A percentile compares a stretch with the other conserved stretches of the same genome.
Evolutionary conservation across 805 yeast genomes (phyloP).

Genomic region (Spathaspora sp.): DNA sequence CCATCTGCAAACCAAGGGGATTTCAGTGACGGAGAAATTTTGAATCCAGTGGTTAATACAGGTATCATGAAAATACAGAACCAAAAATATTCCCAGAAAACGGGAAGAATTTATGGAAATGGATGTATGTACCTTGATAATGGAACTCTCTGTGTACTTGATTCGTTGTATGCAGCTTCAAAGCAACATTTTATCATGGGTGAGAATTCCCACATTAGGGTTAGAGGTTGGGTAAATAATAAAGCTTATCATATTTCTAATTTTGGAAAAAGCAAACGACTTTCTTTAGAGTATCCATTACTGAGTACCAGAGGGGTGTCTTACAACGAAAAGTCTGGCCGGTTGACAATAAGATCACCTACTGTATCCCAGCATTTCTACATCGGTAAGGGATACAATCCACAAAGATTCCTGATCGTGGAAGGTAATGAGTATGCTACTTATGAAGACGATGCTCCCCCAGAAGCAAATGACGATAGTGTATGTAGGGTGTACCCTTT

Average conservation of each 20-base stretch:
- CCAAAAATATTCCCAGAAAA: neutral
- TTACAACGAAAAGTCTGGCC: neutral
- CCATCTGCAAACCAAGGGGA: neutral
- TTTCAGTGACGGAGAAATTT: too few species aligned
- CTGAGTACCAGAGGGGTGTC: neutral
- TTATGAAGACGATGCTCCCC: neutral
- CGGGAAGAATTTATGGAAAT: neutral
- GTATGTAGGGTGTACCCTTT: neutral
- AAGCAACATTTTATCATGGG: neutral
- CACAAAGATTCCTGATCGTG: neutral
- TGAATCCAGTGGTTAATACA: neutral
- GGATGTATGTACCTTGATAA: neutral
- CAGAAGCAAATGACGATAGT: neutral
- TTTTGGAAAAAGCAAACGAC: neutral
- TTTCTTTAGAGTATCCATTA: neutral
- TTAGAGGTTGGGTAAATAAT: neutral
- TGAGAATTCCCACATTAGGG: neutral
- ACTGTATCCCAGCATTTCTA: neutral
- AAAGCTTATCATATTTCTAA: neutral
- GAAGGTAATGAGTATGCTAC: neutral
- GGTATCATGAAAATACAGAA: neutral
- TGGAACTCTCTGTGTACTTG: neutral
- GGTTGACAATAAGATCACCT: neutral
- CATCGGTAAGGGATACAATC: neutral
- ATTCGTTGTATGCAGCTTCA: neutral